These are phyloP conservation scores for Hapsidospora chrysogenum DNA, from an alignment of 495 filamentous ascomycete species.

Conservation along the genomic window DNA sequence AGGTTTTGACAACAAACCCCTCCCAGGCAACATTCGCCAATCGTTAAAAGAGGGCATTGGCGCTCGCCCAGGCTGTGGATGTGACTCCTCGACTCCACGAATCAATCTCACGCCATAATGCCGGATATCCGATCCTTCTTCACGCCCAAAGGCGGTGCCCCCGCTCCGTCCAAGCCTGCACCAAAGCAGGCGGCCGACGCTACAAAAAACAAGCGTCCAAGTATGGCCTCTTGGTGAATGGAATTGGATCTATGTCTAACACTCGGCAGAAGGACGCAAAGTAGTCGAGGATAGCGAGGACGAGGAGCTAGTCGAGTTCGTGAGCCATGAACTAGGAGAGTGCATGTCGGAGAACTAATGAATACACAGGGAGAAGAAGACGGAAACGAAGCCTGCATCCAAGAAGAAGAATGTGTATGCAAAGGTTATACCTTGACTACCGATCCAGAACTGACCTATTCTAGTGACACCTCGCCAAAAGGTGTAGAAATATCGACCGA, in stretches of 20 bases:
- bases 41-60: neutral
- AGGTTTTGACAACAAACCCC: neutral
- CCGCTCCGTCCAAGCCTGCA: constrained; percentile 24
- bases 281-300: constrained; percentile 66
- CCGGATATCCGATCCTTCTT: constrained; percentile 78
- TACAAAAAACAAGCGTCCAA: constrained; percentile 23
- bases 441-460: too few species aligned
- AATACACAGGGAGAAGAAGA: constrained; percentile 21
- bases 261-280: constrained; percentile 40
- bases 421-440: too few species aligned
- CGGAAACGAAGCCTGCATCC: constrained; percentile 16
- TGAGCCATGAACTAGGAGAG: too few species aligned
- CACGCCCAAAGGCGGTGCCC: constrained; percentile 35
- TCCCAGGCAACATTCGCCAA: neutral
- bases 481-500: constrained; percentile 27
- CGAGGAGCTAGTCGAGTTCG: constrained; percentile 24
- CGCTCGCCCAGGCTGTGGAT: neutral
- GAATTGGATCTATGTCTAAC: constrained; percentile 8
- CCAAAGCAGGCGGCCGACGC: constrained; percentile 27
- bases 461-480: constrained; percentile 18
- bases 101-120: constrained; percentile 28
- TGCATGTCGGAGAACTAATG: too few species aligned
- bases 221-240: constrained; percentile 11
- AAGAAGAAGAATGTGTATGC: constrained; percentile 25
- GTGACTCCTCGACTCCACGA: neutral